Conservation (phyloP, 2,329 filamentous ascomycete species). For the Pseudopyricularia cyperi region DNA sequence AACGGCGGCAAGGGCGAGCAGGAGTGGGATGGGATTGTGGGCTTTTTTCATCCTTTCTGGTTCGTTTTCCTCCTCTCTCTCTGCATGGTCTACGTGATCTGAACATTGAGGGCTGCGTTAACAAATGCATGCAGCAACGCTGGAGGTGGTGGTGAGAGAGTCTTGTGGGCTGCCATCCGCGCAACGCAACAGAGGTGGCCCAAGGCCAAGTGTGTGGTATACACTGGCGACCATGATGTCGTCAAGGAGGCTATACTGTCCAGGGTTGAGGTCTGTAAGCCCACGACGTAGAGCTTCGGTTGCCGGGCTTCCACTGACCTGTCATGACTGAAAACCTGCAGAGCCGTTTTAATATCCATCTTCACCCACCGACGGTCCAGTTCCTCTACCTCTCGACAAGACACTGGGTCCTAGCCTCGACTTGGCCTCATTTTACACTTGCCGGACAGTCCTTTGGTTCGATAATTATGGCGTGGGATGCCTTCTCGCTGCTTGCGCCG, state of each 20-base stretch:
- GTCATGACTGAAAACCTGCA: conserved; percentile 16
- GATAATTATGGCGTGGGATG: conserved; percentile 76
- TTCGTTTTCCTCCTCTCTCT: conserved; percentile 24
- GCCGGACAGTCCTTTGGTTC: conserved; percentile 90
- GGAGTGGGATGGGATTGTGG: conserved; percentile 74
- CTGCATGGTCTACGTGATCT: neutral
- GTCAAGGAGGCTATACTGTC: conserved; percentile 67
- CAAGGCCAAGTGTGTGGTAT: conserved; percentile 78
- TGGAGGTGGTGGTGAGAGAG: conserved; percentile 86
- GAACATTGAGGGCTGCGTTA: conserved; percentile 1
- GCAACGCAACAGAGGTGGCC: conserved; percentile 86
- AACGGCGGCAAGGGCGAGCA: conserved; percentile 28
- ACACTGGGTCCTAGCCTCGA: conserved; percentile 71
- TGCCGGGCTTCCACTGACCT: neutral
- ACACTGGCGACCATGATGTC: conserved; percentile 88
- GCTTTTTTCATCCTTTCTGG: conserved; percentile 98
- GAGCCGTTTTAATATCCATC: conserved; percentile 82
- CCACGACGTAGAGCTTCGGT: neutral
- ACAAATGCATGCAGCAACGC: conserved; percentile 54
- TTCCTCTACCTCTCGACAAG: conserved; percentile 88
- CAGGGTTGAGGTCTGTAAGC: conserved; percentile 51
- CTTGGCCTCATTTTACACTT: conserved; percentile 85
- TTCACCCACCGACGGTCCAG: conserved; percentile 69
- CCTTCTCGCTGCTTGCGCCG: conserved; percentile 80
- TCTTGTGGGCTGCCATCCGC: conserved; percentile 89